These are phyloP conservation scores for Malassezia yamatoensis DNA, from an alignment of 1,284 basidiomycete species.

Conservation along the genomic window DNA sequence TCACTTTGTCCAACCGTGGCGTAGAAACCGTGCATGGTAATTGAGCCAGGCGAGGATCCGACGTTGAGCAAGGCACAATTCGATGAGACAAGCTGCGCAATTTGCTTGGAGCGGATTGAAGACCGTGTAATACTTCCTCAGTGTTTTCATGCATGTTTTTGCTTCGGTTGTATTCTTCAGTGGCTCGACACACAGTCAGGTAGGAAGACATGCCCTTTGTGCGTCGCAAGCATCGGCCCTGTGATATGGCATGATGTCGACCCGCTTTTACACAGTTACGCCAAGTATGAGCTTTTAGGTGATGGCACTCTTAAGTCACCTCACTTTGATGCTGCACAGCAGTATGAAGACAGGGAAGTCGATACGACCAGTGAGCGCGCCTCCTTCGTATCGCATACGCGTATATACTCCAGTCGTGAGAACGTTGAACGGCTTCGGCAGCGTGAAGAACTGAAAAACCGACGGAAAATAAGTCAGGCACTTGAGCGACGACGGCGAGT, in stretches of 20 bases:
- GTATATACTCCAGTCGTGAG: too few relatives aligned
- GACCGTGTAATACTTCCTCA: conserved; percentile 12
- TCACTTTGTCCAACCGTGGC: not conserved
- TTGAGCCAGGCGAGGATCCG: not conserved
- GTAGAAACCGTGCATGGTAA: not conserved
- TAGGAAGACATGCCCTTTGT: conserved; percentile 12
- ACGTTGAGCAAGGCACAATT: not conserved
- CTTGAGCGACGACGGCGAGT: not conserved
- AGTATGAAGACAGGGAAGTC: too few relatives aligned
- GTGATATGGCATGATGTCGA: conserved; percentile 13
- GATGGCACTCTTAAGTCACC: not conserved
- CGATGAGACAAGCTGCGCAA: conserved; percentile 10
- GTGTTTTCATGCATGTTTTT: conserved; percentile 18
- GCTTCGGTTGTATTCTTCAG: conserved; percentile 9
- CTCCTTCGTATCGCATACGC: not conserved
- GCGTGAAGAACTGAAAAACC: conserved; percentile 4
- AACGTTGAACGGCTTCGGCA: not conserved
- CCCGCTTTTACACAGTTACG: not conserved
- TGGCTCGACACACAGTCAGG: conserved; percentile 6
- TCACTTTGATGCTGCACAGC: too few relatives aligned
- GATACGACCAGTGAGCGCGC: not conserved
- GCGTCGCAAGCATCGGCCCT: conserved; percentile 5
- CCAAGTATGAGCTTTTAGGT: not conserved
- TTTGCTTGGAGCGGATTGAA: conserved; percentile 9
- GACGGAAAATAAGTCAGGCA: not conserved